A percentile compares a stretch with the other conserved stretches of the same genome.
phyloP scores from a whole-genome alignment of 345 rosid genomes.

The Syzygium jambos region DNA sequence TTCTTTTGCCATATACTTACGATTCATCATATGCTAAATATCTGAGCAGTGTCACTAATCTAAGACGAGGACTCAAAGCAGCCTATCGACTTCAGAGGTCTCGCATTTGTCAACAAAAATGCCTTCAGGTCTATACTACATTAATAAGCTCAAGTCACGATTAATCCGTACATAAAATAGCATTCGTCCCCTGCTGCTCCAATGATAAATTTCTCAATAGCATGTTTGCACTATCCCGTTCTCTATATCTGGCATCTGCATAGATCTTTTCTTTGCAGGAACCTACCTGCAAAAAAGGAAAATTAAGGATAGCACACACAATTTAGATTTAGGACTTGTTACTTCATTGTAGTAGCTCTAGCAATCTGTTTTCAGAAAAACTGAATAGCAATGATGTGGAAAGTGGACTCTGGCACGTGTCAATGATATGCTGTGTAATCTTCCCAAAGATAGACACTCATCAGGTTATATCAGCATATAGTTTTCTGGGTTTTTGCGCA shows the following conservation, averaged over 20 bases:
- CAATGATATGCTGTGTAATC: no score
- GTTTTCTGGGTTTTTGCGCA: no score
- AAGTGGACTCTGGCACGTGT: no score
- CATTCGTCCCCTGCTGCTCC: constrained; percentile 64
- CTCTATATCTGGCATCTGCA: constrained; percentile 1
- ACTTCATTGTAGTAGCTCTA: no score
- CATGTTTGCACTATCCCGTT: constrained; percentile 53
- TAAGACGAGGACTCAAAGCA: no score
- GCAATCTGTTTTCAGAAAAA: no score
- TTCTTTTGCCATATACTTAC: no score
- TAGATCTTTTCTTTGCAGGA: neutral
- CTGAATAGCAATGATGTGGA: no score
- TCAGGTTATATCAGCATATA: no score
- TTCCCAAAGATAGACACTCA: no score
- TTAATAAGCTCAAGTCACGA: neutral
- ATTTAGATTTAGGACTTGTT: neutral
- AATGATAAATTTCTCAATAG: constrained; percentile 53
- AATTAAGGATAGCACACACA: neutral
- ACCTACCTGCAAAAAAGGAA: neutral
- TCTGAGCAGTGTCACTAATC: no score
- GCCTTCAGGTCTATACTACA: neutral
- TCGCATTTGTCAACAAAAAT: neutral
- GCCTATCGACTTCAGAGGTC: neutral
- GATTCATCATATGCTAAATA: no score
- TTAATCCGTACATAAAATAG: constrained; percentile 24